Evolutionary conservation across 768 basidiomycete species (phyloP).

Genomic region (Thelephora aurantiotincta): DNA sequence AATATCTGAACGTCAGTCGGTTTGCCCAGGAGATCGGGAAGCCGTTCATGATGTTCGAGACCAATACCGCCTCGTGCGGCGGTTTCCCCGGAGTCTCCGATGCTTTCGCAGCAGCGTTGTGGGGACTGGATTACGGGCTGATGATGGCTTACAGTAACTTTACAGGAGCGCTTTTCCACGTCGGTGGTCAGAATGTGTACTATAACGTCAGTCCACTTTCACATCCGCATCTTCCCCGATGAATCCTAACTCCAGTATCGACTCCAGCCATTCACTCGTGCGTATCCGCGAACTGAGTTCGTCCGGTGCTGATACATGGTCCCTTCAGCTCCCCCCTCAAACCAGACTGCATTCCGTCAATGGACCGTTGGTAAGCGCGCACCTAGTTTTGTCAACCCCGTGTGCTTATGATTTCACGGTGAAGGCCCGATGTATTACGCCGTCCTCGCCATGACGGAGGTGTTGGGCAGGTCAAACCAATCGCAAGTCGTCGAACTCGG

Average conservation of each 20-base stretch:
- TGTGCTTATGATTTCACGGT: not conserved
- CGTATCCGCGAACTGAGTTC: not conserved
- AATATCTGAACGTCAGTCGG: constrained; percentile 22
- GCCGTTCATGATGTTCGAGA: constrained; percentile 40
- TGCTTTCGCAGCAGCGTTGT: constrained; percentile 34
- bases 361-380: constrained; percentile 24
- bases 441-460: constrained; percentile 29
- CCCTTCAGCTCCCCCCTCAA: constrained; percentile 26
- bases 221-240: not conserved
- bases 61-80: constrained; percentile 37
- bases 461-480: constrained; percentile 26
- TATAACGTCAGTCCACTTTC: constrained; percentile 31
- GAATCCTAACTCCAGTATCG: not conserved
- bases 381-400: too few relatives aligned
- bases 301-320: not conserved
- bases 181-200: constrained; percentile 32
- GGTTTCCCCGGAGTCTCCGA: constrained; percentile 40
- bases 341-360: constrained; percentile 19
- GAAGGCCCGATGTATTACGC: constrained; percentile 30
- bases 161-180: constrained; percentile 30
- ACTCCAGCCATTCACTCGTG: constrained; percentile 35
- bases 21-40: constrained; percentile 19
- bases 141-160: constrained; percentile 36
- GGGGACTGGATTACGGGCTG: constrained; percentile 35
- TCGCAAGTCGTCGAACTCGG: constrained; percentile 29